Base-by-base conservation (phyloP, 306 rosid species). In the Lathyrus sativus region DNA sequence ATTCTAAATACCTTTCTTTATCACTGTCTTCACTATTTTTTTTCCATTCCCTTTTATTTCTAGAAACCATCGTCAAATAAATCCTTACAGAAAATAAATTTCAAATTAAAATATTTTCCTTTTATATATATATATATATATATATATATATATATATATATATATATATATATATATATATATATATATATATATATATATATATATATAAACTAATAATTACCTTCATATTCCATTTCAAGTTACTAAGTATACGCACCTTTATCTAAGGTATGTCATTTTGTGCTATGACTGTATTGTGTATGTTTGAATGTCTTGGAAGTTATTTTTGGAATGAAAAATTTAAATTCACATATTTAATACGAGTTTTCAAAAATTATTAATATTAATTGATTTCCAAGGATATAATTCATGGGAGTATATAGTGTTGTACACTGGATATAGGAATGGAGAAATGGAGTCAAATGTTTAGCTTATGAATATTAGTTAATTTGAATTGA, bases 171-270 rank as follows among this genome's bases (percentile, higher is more conserved):
- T n/a, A n/a, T n/a, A n/a, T n/a, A n/a, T n/a, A n/a, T n/a, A n/a
- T n/a, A n/a, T n/a, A n/a, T n/a, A n/a, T n/a, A n/a, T n/a, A n/a
- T n/a, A n/a, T n/a, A n/a, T n/a, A n/a, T n/a, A n/a, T n/a, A n/a
- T n/a, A n/a, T n/a, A n/a, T n/a, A n/a, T n/a, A n/a, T n/a, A n/a
- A 18, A 43, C 75, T 53, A 15, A 70, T 69, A 61, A 74, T 82
- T 49, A 61, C 6, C n/a, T 15, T 3, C 11, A 5, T 38, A 46
- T 45, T 63, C 72, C 7, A 15, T 42, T 37, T 48, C 59, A 4
- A 66, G 73, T 85, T 0, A 11, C 55, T 14, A 63, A 70, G 29
- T 82, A 80, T 15, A 88, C 88, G 0, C 79, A 79, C 46, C 78
- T 84, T 13, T n/a, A n/a, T n/a, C n/a, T n/a, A n/a, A n/a, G n/a